phyloP scores from a whole-genome alignment of 352 stramenopile genomes.

The Phytophthora hybrid region DNA sequence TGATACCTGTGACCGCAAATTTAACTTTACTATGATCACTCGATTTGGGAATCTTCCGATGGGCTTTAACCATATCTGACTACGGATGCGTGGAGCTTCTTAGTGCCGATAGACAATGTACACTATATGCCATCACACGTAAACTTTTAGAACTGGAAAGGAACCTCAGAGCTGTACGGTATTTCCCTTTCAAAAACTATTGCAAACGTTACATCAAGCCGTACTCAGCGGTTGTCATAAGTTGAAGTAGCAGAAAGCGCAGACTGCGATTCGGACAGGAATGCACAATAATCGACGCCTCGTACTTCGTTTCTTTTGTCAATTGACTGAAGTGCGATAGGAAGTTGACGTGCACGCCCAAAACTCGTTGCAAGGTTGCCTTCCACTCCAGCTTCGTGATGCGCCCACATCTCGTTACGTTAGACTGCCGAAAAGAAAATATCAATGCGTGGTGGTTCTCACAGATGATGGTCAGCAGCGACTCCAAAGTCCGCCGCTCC shows the following conservation, averaged over 20 bases:
- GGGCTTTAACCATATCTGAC: too few relatives aligned
- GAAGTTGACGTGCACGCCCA: slow-evolving; percentile 66
- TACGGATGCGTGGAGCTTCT: too few relatives aligned
- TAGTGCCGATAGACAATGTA: too few relatives aligned
- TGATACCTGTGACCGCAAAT: too few relatives aligned
- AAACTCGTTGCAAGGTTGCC: slow-evolving; percentile 45
- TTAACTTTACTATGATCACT: too few relatives aligned
- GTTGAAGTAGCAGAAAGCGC: neutral
- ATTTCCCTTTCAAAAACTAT: too few relatives aligned
- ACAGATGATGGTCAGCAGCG: slow-evolving; percentile 65
- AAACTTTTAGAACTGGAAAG: too few relatives aligned
- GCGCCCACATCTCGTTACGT: slow-evolving; percentile 35
- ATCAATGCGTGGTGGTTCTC: slow-evolving; percentile 62
- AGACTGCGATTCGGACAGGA: slow-evolving; percentile 31
- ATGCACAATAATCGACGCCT: slow-evolving; percentile 61
- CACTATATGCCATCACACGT: too few relatives aligned
- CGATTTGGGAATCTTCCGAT: too few relatives aligned
- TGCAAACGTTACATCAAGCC: too few relatives aligned
- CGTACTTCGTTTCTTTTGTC: slow-evolving; percentile 39
- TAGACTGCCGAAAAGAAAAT: slow-evolving; percentile 46
- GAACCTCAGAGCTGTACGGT: too few relatives aligned
- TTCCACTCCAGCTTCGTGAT: slow-evolving; percentile 72
- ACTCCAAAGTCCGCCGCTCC: slow-evolving; percentile 68
- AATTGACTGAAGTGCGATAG: slow-evolving; percentile 69
- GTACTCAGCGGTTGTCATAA: neutral